phyloP scores from a whole-genome alignment of 495 filamentous ascomycete genomes.

The Cercophora newfieldiana region DNA sequence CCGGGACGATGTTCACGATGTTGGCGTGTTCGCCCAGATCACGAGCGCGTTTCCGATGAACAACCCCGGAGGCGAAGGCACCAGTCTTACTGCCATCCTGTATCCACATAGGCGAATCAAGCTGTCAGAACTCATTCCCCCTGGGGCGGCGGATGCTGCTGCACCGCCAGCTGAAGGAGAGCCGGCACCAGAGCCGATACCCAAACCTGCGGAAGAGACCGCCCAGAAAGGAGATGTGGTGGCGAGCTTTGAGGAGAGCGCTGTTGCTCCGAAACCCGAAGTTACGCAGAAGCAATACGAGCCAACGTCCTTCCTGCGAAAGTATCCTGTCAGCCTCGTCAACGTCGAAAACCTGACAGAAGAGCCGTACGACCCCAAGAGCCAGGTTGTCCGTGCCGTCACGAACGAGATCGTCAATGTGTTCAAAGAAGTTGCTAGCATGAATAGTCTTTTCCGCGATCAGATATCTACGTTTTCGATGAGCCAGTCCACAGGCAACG shows the following conservation, averaged over 20 bases:
- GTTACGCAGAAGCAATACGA: conserved; percentile 64
- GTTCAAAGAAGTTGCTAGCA: conserved; percentile 90
- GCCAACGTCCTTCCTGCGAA: conserved; percentile 85
- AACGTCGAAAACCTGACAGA: conserved; percentile 92
- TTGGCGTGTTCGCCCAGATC: conserved; percentile 96
- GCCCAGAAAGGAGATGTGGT: conserved; percentile 84
- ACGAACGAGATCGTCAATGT: conserved; percentile 98
- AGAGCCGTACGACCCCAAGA: conserved; percentile 86
- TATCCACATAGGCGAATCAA: conserved; percentile 96
- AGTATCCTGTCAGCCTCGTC: conserved; percentile 87
- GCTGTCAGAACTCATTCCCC: conserved; percentile 76
- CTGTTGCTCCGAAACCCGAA: conserved; percentile 51
- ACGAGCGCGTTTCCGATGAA: conserved; percentile 86
- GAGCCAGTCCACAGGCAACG: conserved; percentile 89
- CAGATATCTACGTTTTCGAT: conserved; percentile 97
- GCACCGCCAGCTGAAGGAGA: conserved; percentile 43
- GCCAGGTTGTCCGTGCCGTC: conserved; percentile 79
- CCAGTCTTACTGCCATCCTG: conserved; percentile 82
- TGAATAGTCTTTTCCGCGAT: conserved; percentile 95
- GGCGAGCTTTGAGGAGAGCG: conserved; percentile 90
- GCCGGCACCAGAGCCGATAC: conserved; percentile 57
- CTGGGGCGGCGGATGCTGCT: conserved; percentile 43
- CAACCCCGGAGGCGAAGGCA: conserved; percentile 62
- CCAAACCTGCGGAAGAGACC: conserved; percentile 44
- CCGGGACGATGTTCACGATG: conserved; percentile 85